Evolutionary conservation across 176 grass and related monocot genomes (phyloP).

Genomic region (Panicum miliaceum): DNA sequence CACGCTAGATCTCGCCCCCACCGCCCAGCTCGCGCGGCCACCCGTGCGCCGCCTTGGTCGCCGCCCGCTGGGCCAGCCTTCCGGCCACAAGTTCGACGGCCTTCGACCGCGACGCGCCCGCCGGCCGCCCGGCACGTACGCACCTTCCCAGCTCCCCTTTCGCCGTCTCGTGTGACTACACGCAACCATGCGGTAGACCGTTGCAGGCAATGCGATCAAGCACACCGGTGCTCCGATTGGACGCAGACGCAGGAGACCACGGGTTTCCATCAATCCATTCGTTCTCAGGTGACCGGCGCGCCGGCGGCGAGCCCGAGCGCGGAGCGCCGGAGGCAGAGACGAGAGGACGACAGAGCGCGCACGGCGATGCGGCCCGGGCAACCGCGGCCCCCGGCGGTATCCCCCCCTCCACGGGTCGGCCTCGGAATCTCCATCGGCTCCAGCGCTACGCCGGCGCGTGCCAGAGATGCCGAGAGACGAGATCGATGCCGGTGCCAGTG

Average conservation of each 20-base stretch:
- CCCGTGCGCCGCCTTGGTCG: not conserved
- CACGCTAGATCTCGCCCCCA: not conserved
- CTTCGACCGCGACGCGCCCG: not conserved
- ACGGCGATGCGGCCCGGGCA: not conserved
- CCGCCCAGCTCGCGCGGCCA: slow-evolving; percentile 19
- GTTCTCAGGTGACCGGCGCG: slow-evolving; percentile 3
- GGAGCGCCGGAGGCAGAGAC: not conserved
- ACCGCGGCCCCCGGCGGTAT: slow-evolving; percentile 29
- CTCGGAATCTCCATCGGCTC: slow-evolving; percentile 16
- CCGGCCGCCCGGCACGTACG: not conserved
- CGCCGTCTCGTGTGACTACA: not conserved
- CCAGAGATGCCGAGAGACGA: not conserved
- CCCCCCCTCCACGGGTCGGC: slow-evolving; percentile 8
- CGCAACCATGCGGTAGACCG: not conserved
- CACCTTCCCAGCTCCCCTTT: not conserved
- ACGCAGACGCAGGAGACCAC: too few species aligned
- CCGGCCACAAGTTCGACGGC: not conserved
- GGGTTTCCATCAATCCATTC: not conserved
- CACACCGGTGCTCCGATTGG: not conserved
- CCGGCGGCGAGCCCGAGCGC: not conserved
- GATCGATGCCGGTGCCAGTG: not conserved
- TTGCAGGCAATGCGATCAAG: not conserved
- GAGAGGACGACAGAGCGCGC: not conserved
- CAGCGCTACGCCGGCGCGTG: not conserved
- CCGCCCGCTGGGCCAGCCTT: not conserved